A percentile compares a stretch with the other conserved stretches of the same genome.
Evolutionary conservation across 768 basidiomycete species (phyloP).

Genomic region (Amanita exitialis): DNA sequence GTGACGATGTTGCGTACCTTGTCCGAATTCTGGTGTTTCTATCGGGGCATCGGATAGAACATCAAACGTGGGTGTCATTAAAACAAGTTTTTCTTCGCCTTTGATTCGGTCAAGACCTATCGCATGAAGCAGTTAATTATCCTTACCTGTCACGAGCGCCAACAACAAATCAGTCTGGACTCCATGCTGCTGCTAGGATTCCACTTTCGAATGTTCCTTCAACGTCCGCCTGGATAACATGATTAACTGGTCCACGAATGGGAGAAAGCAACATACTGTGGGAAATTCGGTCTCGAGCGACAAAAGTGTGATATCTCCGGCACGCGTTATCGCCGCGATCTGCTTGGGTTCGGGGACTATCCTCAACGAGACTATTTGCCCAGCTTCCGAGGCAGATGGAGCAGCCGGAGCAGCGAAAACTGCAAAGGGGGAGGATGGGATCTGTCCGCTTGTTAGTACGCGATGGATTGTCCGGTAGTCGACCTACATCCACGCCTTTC

Average conservation of each 20-base stretch:
- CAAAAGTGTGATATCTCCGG: constrained; percentile 77
- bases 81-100: constrained; percentile 73
- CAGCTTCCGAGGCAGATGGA: constrained; percentile 12
- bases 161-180: constrained; percentile 88
- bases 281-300: constrained; percentile 22
- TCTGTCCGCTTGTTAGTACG: constrained; percentile 4
- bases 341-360: constrained; percentile 65
- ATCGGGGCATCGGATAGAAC: constrained; percentile 73
- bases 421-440: constrained; percentile 19
- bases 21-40: constrained; percentile 71
- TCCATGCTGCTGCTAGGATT: constrained; percentile 78
- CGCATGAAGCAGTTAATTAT: not conserved
- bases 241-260: not conserved
- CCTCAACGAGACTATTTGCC: constrained; percentile 53
- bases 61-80: constrained; percentile 87
- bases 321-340: constrained; percentile 56
- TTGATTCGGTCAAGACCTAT: not conserved
- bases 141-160: constrained; percentile 66
- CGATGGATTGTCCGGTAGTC: not conserved
- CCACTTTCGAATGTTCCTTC: constrained; percentile 85
- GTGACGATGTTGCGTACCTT: constrained; percentile 38
- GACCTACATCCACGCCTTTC: constrained; percentile 11
- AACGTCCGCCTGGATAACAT: constrained; percentile 48
- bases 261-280: constrained; percentile 19
- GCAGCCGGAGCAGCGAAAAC: constrained; percentile 28